These are phyloP conservation scores for Penicillium sp. DNA, from an alignment of 2,329 filamentous ascomycete genomes.

Conservation along the genomic window DNA sequence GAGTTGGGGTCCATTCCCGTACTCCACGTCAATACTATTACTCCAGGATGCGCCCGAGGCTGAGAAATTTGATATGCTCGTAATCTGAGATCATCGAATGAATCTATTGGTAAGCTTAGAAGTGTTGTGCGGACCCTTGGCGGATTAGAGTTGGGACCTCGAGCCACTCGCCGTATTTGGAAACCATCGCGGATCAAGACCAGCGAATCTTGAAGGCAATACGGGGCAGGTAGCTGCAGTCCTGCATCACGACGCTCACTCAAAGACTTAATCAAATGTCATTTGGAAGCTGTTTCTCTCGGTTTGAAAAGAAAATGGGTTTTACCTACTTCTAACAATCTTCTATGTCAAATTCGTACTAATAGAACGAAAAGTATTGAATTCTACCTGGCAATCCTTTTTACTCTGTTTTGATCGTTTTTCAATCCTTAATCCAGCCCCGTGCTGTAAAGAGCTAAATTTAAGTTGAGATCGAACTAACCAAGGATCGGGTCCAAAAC, in stretches of 20 bases:
- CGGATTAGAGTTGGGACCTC: not conserved
- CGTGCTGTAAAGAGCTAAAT: not conserved
- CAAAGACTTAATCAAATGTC: too few species aligned
- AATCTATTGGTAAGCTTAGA: not conserved
- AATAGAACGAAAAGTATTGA: too few species aligned
- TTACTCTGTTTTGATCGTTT: too few species aligned
- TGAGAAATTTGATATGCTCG: not conserved
- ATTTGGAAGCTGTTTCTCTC: too few species aligned
- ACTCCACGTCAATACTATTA: not conserved
- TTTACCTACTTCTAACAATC: too few species aligned
- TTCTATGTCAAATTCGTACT: too few species aligned
- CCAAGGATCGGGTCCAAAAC: not conserved
- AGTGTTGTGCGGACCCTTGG: too few species aligned
- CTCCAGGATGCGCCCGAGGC: not conserved
- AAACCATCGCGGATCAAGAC: not conserved
- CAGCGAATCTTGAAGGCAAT: not conserved
- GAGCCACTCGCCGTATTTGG: not conserved
- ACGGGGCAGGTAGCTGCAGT: not conserved
- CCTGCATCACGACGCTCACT: too few species aligned
- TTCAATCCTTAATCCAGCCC: not conserved
- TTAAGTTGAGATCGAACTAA: not conserved
- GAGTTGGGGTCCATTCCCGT: not conserved
- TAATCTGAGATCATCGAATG: not conserved
- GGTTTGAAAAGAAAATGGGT: too few species aligned
- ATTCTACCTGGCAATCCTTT: too few species aligned